Evolutionary conservation across 2,329 filamentous ascomycete species (phyloP).

Genomic region (Cylindrodendrum hubeiense): DNA sequence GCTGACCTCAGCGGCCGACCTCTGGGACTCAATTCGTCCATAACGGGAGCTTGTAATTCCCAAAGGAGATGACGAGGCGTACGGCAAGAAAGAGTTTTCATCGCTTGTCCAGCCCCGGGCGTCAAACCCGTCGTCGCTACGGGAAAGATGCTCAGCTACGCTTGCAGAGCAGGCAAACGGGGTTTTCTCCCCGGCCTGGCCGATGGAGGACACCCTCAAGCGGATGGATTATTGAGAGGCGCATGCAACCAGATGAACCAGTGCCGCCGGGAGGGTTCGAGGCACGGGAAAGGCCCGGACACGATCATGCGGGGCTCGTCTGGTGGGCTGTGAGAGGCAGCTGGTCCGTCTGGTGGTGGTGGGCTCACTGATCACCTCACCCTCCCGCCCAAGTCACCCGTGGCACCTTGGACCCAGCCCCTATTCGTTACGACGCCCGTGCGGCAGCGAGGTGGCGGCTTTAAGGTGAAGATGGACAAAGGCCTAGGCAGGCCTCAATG

Average conservation of each 20-base stretch:
- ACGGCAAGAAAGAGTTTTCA: slow-evolving; percentile 23
- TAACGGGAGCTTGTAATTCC: slow-evolving; percentile 24
- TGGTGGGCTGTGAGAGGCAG: slow-evolving; percentile 31
- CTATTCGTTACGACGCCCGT: slow-evolving; percentile 37
- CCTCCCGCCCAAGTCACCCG: slow-evolving; percentile 26
- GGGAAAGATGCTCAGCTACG: slow-evolving; percentile 25
- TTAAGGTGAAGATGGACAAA: slow-evolving; percentile 32
- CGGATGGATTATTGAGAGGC: slow-evolving; percentile 23
- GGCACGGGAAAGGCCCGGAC: slow-evolving; percentile 18
- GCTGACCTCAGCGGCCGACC: slow-evolving; percentile 30
- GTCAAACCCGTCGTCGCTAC: slow-evolving; percentile 16
- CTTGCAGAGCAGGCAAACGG: slow-evolving; percentile 3
- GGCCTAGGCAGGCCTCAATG: slow-evolving; percentile 31
- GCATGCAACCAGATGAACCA: slow-evolving; percentile 37
- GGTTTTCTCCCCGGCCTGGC: slow-evolving; percentile 21
- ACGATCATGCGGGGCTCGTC: slow-evolving; percentile 24
- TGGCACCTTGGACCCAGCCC: slow-evolving; percentile 30
- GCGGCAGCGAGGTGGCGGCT: slow-evolving; percentile 32
- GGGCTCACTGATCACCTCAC: slow-evolving; percentile 44
- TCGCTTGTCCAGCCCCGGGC: slow-evolving; percentile 16
- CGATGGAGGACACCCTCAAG: slow-evolving; percentile 26
- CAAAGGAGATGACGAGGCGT: slow-evolving; percentile 37
- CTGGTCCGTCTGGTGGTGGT: slow-evolving; percentile 38
- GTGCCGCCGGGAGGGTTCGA: slow-evolving; percentile 36
- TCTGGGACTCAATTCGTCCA: slow-evolving; percentile 31